Evolutionary conservation across 2,329 filamentous ascomycete genomes (phyloP).

Genomic region (Cadophora sp.): DNA sequence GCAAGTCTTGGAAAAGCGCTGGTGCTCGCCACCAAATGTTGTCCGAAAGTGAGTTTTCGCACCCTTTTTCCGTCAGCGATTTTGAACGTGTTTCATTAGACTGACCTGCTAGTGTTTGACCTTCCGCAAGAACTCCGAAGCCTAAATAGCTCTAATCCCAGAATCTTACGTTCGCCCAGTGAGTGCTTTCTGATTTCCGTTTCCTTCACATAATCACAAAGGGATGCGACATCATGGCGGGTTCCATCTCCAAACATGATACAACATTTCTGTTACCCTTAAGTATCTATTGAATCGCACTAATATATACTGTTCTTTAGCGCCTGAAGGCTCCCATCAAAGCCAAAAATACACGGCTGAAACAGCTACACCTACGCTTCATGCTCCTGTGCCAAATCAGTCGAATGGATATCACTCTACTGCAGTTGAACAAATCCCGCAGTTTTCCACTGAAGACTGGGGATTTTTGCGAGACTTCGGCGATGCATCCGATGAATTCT

Average conservation of each 20-base stretch:
- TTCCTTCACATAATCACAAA: neutral
- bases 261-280: too few relatives aligned
- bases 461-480: constrained; percentile 41
- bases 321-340: neutral
- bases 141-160: constrained; percentile 20
- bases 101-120: constrained; percentile 29
- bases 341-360: neutral
- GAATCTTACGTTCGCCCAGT: neutral
- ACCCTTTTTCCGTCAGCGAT: neutral
- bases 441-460: constrained; percentile 36
- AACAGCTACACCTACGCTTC: neutral
- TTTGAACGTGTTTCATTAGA: neutral
- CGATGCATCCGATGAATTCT: constrained; percentile 42
- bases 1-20: constrained; percentile 43
- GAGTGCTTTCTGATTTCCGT: neutral
- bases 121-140: constrained; percentile 30
- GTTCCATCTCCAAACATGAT: too few relatives aligned
- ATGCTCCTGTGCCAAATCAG: neutral
- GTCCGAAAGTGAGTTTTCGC: constrained; percentile 37
- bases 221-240: too few relatives aligned
- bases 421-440: neutral
- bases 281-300: neutral
- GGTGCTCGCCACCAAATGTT: constrained; percentile 41
- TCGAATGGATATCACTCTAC: constrained; percentile 11
- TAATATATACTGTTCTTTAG: neutral